A percentile compares a stretch with the other conserved stretches of the same genome.
These are phyloP conservation scores for Trypanosoma mega DNA, from an alignment of 208 protist genomes.

Conservation along the genomic window DNA sequence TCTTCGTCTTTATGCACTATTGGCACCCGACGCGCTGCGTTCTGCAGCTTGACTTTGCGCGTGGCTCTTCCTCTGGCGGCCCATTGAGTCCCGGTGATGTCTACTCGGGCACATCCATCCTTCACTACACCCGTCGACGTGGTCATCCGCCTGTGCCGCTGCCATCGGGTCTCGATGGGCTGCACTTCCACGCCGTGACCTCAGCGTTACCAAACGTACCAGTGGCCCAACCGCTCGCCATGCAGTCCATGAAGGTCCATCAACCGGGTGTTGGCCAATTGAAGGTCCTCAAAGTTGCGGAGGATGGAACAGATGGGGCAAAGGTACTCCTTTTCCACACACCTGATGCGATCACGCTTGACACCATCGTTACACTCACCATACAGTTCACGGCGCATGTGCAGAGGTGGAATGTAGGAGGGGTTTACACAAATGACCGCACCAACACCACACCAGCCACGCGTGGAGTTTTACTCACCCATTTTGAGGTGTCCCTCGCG, in stretches of 20 bases:
- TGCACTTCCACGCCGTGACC: slow-evolving; percentile 66
- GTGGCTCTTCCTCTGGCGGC: neutral
- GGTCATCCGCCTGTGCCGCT: neutral
- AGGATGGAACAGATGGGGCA: slow-evolving; percentile 33
- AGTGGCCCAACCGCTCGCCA: slow-evolving; percentile 32
- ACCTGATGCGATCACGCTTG: slow-evolving; percentile 23
- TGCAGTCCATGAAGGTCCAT: slow-evolving; percentile 44
- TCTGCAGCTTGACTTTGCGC: slow-evolving; percentile 50
- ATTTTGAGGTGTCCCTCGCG: slow-evolving; percentile 81
- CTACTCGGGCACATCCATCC: slow-evolving; percentile 52
- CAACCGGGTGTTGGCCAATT: slow-evolving; percentile 11
- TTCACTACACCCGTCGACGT: slow-evolving; percentile 39
- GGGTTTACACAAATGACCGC: slow-evolving; percentile 46
- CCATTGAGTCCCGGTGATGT: slow-evolving; percentile 18
- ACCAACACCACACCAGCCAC: neutral
- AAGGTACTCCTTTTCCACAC: slow-evolving; percentile 61
- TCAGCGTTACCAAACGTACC: slow-evolving; percentile 10
- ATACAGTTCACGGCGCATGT: slow-evolving; percentile 52
- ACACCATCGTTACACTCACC: slow-evolving; percentile 46
- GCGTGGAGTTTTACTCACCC: slow-evolving; percentile 50
- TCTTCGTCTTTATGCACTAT: slow-evolving; percentile 25
- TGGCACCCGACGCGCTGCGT: slow-evolving; percentile 54
- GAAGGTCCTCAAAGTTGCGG: slow-evolving; percentile 49
- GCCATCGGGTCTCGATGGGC: slow-evolving; percentile 18
- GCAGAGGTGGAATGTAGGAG: slow-evolving; percentile 48